Evolutionary conservation across 345 rosid species (phyloP).

Genomic region (Aquilaria malaccensis): DNA sequence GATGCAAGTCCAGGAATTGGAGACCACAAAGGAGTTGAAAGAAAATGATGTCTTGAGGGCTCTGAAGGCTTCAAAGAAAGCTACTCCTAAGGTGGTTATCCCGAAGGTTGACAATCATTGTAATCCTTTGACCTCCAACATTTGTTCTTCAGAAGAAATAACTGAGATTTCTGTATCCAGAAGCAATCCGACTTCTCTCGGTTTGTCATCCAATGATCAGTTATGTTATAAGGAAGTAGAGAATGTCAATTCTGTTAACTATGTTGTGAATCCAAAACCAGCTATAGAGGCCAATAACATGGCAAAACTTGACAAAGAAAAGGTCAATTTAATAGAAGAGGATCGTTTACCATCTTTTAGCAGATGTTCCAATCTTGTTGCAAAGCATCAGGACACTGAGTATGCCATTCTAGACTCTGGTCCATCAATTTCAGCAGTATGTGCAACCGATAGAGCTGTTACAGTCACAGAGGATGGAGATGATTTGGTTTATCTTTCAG

Average conservation of each 20-base stretch:
- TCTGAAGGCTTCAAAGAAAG: slow-evolving; percentile 40
- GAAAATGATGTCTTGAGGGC: slow-evolving; percentile 60
- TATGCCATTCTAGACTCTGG: slow-evolving; percentile 13
- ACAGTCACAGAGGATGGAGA: background rate
- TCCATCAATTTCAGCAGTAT: slow-evolving; percentile 8
- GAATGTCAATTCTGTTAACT: slow-evolving; percentile 4
- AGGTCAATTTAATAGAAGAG: slow-evolving; percentile 13
- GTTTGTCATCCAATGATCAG: slow-evolving; percentile 17
- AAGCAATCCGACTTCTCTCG: slow-evolving; percentile 22
- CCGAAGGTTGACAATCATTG: slow-evolving; percentile 8
- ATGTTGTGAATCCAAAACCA: slow-evolving; percentile 3
- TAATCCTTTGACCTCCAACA: slow-evolving; percentile 17
- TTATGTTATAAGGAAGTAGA: slow-evolving; percentile 13
- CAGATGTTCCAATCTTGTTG: slow-evolving; percentile 19
- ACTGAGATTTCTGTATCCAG: slow-evolving; percentile 21
- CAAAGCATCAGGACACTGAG: slow-evolving; percentile 13
- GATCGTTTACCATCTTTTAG: slow-evolving; percentile 14
- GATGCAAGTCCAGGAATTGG: slow-evolving; percentile 65
- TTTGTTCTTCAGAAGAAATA: slow-evolving; percentile 16
- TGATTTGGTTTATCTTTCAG: slow-evolving; percentile 4
- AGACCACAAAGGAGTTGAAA: slow-evolving; percentile 49
- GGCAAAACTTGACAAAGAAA: slow-evolving; percentile 3
- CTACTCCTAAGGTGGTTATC: slow-evolving; percentile 13
- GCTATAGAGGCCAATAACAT: slow-evolving; percentile 5
- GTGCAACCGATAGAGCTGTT: slow-evolving; percentile 12